Base-by-base conservation (phyloP, 176 grass and related monocot genomes). In the Chloris gayana region DNA sequence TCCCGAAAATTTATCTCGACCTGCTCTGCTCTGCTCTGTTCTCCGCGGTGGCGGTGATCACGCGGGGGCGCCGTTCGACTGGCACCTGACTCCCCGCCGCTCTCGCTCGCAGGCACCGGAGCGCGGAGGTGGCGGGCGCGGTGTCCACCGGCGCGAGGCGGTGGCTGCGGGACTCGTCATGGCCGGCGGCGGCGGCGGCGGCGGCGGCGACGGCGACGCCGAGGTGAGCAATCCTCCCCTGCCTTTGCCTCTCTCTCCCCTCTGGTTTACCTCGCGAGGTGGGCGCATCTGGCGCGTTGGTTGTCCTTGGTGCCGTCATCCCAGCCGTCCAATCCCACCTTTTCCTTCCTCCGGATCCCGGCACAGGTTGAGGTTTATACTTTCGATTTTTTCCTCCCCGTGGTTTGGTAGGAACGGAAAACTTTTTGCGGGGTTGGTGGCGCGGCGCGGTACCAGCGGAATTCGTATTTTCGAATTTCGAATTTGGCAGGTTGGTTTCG, bases 121-220 rank as follows among this genome's bases (percentile, higher is more conserved):
- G 51, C 47, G 13, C 46, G 19, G 49, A 25, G 17, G 53, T 33
- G 67, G 58, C 75, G 25, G 59, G 37, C 37, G 26, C 4, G 77
- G 77, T 19, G 82, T 27, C 64, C 42, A 80, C 31, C 51, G 79
- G 79, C 78, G 64, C 83, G 22, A 67, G 88, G 69, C 69, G 84
- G 84, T 82, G 80, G 84, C 81, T 86, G 29, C 80, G 88, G 34
- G 75, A 76, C 75, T 80, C 84, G 1, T 32, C 77, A 21, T 53
- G 76, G 64, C 70, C 69, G 38, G 25, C 73, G 67, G 72, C 79
- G 57, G 35, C 81, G 59, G 6, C 50, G 81, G 6, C 50, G 81
- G 12, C 59, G 80, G 72, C 79, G 57, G 35, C 81, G 59, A 3
- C 50, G 81, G 6, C 50, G 81, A 18, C 59, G 80, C 9, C 67